Evolutionary conservation across 106 monocot species (phyloP), one percentile per base, ranked within the genome.

Genomic region (Apostasia shenzhenica): DNA sequence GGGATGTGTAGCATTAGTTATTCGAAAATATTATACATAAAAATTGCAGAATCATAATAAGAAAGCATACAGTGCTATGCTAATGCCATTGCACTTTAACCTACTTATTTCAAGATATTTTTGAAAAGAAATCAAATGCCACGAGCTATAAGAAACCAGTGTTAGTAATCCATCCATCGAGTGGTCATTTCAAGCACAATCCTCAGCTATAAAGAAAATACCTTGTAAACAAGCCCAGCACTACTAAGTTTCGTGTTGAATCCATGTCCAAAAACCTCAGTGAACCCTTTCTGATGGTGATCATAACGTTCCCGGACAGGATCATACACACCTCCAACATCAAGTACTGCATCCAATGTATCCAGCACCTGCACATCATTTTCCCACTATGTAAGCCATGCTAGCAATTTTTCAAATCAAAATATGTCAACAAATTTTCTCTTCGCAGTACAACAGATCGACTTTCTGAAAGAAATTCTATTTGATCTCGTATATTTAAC

Each of bases 201-300:
- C 26, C 26, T 26, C 26, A 26, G 26, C 26, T 26, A 26, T 26
- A 26, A 26, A 26, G 26, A 45, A 8, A n/a, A 62, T 65, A 99
- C 97, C 92, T 99, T 99, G 66, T 99, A 99, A 14, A 99, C 81
- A 61, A 99, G 90, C 5, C 97, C 97, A 48, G 97, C 97, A 68
- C 89, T 89, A 64, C 92, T 97, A 45, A 97, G 78, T 77, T 99
- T 99, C 58, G 97, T 99, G 59, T 48, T 80, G 70, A 99, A 99
- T 38, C 97, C 92, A 76, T 93, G 77, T 14, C 92, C 97, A 74
- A 99, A 93, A 56, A 85, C 82, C 69, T 99, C 87, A 50, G 3
- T 60, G 59, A 99, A 99, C 2, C 97, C 97, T 73, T 93, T 99
- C 76, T 99, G 97, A 57, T 99, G 97, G 61, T 99, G 97, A 72